phyloP scores from a whole-genome alignment of 2,329 filamentous ascomycete genomes.

The Bipolaris oryzae region DNA sequence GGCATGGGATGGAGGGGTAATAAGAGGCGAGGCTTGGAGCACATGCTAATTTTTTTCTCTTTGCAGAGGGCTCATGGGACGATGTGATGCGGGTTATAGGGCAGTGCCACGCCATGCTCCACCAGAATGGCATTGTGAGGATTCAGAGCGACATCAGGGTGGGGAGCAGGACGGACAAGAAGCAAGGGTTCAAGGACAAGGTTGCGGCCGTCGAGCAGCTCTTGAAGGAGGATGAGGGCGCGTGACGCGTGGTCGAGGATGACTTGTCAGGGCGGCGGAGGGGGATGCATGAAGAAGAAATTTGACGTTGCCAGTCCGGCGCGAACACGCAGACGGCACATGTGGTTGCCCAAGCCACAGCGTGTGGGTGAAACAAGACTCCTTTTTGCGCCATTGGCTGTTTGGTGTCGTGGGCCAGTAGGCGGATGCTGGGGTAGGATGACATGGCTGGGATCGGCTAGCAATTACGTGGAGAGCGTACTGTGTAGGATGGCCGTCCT shows the following conservation, averaged over 20 bases:
- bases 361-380: constrained; percentile 5
- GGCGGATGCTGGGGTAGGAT: constrained; percentile 1
- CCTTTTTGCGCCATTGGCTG: constrained; percentile 31
- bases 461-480: neutral
- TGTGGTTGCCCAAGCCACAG: constrained; percentile 9
- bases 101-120: constrained; percentile 49
- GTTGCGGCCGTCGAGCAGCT: constrained; percentile 66
- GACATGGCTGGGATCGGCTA: constrained; percentile 4
- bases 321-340: constrained; percentile 6
- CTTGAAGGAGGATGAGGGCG: constrained; percentile 46
- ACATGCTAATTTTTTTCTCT: constrained; percentile 9
- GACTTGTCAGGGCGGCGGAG: constrained; percentile 6
- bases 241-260: constrained; percentile 5
- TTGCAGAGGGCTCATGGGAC: constrained; percentile 85
- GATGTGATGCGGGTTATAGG: constrained; percentile 70
- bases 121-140: constrained; percentile 55
- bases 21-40: neutral
- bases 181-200: constrained; percentile 80
- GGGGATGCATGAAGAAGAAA: constrained; percentile 12
- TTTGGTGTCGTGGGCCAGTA: constrained; percentile 11
- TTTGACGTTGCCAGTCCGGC: constrained; percentile 6
- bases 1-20: constrained; percentile 1
- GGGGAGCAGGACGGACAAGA: constrained; percentile 85
- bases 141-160: constrained; percentile 90
- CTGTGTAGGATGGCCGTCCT: neutral